phyloP scores from a whole-genome alignment of 2,329 filamentous ascomycete species.

The Cladophialophora exuberans region DNA sequence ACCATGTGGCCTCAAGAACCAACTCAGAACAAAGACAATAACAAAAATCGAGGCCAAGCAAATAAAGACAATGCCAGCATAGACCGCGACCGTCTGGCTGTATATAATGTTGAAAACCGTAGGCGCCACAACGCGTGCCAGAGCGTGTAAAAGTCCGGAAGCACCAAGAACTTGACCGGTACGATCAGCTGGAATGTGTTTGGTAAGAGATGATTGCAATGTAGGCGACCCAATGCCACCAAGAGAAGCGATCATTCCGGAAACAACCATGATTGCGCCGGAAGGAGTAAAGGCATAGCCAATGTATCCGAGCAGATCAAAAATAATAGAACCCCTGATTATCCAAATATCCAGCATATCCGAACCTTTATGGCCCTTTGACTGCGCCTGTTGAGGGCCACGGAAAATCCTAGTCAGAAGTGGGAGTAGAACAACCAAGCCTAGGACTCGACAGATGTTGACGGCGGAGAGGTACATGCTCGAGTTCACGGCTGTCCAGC shows the following conservation, averaged over 20 bases:
- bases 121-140: constrained; percentile 78
- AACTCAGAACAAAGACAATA: constrained; percentile 66
- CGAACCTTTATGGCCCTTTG: constrained; percentile 66
- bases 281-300: constrained; percentile 72
- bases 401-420: constrained; percentile 76
- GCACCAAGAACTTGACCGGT: constrained; percentile 89
- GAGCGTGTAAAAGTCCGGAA: constrained; percentile 79
- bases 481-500: constrained; percentile 80
- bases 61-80: constrained; percentile 82
- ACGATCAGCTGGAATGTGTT: constrained; percentile 81
- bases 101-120: constrained; percentile 86
- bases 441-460: constrained; percentile 74
- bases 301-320: constrained; percentile 74
- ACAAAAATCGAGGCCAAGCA: constrained; percentile 70
- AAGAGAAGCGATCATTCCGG: constrained; percentile 72
- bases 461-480: constrained; percentile 80
- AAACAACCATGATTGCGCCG: constrained; percentile 67
- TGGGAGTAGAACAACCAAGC: constrained; percentile 76
- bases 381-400: constrained; percentile 34
- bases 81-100: constrained; percentile 74
- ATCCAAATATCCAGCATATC: constrained; percentile 77
- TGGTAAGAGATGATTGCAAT: constrained; percentile 81
- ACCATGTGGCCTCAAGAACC: constrained; percentile 76
- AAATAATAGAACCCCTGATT: constrained; percentile 73
- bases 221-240: constrained; percentile 87